Conservation (phyloP, 1,284 basidiomycete genomes). For the Schizopora paradoxa region DNA sequence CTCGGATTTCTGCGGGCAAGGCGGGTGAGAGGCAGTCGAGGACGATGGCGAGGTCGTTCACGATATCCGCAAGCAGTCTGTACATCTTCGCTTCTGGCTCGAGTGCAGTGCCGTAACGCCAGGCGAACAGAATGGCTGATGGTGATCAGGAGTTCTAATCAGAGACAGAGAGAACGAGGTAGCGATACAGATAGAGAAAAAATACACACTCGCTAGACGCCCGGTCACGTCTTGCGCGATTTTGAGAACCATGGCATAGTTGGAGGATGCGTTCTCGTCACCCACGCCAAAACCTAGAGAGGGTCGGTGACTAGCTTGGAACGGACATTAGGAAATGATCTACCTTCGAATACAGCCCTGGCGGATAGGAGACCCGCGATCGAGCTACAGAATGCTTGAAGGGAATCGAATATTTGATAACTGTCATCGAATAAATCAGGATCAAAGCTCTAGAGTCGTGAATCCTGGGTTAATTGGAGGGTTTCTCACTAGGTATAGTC, state of each 20-base stretch:
- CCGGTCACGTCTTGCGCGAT: conserved; percentile 59
- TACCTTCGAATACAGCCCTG: conserved; percentile 63
- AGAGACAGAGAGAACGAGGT: not conserved
- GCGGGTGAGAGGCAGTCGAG: conserved; percentile 57
- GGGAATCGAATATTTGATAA: conserved; percentile 59
- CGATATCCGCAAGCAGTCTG: conserved; percentile 62
- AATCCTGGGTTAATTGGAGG: no score
- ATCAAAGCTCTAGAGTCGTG: conserved; percentile 1
- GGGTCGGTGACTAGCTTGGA: not conserved
- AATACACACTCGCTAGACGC: conserved; percentile 51
- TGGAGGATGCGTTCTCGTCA: conserved; percentile 58
- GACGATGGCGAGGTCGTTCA: conserved; percentile 55
- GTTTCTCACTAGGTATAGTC: conserved; percentile 17
- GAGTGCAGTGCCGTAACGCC: conserved; percentile 56
- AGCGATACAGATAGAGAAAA: not conserved
- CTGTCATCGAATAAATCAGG: conserved; percentile 36
- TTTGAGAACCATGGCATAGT: conserved; percentile 55
- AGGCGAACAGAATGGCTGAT: conserved; percentile 56
- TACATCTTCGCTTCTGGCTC: conserved; percentile 67
- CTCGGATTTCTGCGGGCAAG: conserved; percentile 39
- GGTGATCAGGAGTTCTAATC: not conserved
- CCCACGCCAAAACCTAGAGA: conserved; percentile 60
- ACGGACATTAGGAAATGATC: not conserved
- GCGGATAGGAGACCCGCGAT: conserved; percentile 58
- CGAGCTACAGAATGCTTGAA: conserved; percentile 67